Base-by-base conservation (phyloP, 805 yeast species). In the Candida xyloterini region DNA sequence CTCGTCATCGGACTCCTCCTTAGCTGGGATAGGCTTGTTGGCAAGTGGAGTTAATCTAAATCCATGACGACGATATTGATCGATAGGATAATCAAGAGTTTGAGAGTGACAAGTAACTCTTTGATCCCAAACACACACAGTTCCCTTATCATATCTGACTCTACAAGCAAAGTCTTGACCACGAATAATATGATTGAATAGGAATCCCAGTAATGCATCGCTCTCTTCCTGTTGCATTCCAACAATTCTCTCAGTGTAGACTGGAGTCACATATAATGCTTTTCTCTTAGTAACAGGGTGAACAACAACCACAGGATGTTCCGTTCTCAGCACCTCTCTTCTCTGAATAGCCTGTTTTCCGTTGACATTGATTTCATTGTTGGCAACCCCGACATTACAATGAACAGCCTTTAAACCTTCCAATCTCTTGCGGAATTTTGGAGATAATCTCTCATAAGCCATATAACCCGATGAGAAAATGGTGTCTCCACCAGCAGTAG, bases 61-160 rank as follows among this genome's bases (percentile, higher is more conserved):
- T 8, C 84, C 85, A 50, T 84, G 90, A 58, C 91, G 75, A 16
- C 77, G 70, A 28, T 69, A 73, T 10, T 71, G 74, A 9, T 83
- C 80, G 31, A 74, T 67, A 47, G 74, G 81, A 79, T 85, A 84
- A 52, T 84, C 90, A 41, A 77, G 73, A 13, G 79, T 69, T 13
- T 88, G 87, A 13, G 84, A 68, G 58, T 84, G 91, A 21, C 74
- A 65, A 5, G 79, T 76, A 53, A 81, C 68, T 57, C 91, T 76
- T 67, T 84, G 84, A 55, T 84, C 91, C 91, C 91, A 84, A 22
- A 81, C 63, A 10, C 81, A 86, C 31, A 84, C 84, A 2, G 88
- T 74, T 31, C 75, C 74, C 39, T 81, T 78, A 54, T 78, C 81
- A 82, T 87, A 84, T 42, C 62, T 70, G 38, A 85, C 84, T 56